Base-by-base conservation (phyloP, 176 grass and related monocot species). In the Musa acuminata region DNA sequence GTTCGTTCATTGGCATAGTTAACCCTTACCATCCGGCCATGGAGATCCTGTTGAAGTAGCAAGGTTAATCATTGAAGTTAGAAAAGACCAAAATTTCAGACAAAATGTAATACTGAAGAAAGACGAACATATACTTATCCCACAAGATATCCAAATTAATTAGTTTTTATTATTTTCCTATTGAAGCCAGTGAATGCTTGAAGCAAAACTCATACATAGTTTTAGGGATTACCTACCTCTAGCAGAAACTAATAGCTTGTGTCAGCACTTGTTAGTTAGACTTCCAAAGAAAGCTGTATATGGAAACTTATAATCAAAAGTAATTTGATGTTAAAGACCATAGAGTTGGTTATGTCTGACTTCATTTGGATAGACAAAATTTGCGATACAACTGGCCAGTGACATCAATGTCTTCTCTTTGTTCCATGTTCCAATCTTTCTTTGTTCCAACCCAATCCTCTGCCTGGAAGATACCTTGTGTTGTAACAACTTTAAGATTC, bases 21-120 rank as follows among this genome's bases (percentile, higher is more conserved):
- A 24, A 98, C 94, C 77, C 79, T 87, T 78, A 98, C 13, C 54
- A 66, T 76, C 80, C 94, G 77, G 50, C 94, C 94, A 78, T 93
- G 88, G 77, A 98, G 90, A 13, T 91, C 88, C 94, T 98, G 35
- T 43, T 43, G 77, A 29, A 2, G 50, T 27, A 43, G 13, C 2
- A 3, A 20, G 2, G 5, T 68, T 67, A 11, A 11, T 27, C 64
- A 27, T 55, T 3, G 50, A 52, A 23, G 29, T 27, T 55, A 17
- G 49, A 20, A 25, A 13, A 73, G 23, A 8, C 11, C 51, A 73
- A 16, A 17, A 26, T 73, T 51, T 8, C 10, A 25, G 9, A 54
- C 9, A 16, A 2, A 14, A 69, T 50, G 51, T 1, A 24, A 73
- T 55, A 11, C 52, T 26, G 55, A 73, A 73, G 13, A 24, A 26